phyloP scores from a whole-genome alignment of 2,329 filamentous ascomycete species.

The Lachnellula subtilissima region DNA sequence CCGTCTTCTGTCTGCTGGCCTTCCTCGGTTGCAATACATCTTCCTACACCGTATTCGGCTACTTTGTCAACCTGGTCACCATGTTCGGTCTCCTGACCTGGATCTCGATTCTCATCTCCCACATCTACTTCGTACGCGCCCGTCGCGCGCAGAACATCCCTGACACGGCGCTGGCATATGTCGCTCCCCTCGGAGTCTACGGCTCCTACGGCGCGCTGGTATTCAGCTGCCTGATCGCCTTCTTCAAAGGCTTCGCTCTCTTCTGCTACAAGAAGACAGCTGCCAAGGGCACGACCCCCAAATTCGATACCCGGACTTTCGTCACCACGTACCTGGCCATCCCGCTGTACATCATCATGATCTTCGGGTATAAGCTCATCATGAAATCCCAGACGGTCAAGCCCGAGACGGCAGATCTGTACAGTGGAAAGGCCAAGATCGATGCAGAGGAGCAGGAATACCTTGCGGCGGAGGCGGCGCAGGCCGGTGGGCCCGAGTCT shows the following conservation, averaged over 20 bases:
- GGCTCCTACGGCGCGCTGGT: slow-evolving; percentile 65
- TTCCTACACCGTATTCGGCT: slow-evolving; percentile 61
- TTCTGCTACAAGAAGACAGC: slow-evolving; percentile 60
- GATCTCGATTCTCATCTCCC: slow-evolving; percentile 56
- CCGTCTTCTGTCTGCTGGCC: slow-evolving; percentile 56
- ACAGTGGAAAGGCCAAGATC: slow-evolving; percentile 53
- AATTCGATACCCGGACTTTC: slow-evolving; percentile 61
- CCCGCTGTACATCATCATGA: slow-evolving; percentile 55
- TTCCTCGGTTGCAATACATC: slow-evolving; percentile 60
- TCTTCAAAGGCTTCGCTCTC: slow-evolving; percentile 74
- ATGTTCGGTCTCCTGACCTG: slow-evolving; percentile 30
- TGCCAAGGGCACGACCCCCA: slow-evolving; percentile 36
- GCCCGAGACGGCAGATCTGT: slow-evolving; percentile 49
- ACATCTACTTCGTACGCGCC: slow-evolving; percentile 62
- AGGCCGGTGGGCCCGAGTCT: slow-evolving; percentile 20
- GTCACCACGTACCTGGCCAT: slow-evolving; percentile 60
- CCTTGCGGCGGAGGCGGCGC: slow-evolving; percentile 16
- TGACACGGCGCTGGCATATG: slow-evolving; percentile 54
- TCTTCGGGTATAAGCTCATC: slow-evolving; percentile 49
- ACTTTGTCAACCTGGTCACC: slow-evolving; percentile 63
- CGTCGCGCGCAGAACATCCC: slow-evolving; percentile 56
- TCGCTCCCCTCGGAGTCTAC: slow-evolving; percentile 64
- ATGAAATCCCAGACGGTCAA: slow-evolving; percentile 41
- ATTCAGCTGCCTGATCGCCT: slow-evolving; percentile 66
- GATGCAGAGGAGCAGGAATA: slow-evolving; percentile 51